Evolutionary conservation across 2,329 filamentous ascomycete genomes (phyloP), one percentile per base, ranked within the genome.

Genomic region (Sporothrix variecibatus): DNA sequence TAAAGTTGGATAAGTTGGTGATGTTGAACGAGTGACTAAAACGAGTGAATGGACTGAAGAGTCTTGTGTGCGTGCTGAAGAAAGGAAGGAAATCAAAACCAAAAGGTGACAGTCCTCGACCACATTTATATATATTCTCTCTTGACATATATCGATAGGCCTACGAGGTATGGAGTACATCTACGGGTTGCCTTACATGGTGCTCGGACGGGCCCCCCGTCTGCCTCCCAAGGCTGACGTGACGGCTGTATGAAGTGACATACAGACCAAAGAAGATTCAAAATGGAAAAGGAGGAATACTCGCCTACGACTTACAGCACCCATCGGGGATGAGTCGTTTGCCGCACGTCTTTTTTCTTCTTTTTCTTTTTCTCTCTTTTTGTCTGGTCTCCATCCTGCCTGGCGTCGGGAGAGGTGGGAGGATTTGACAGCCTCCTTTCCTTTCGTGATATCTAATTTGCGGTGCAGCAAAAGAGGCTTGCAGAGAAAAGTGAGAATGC

Each of bases 41-140:
- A 64, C 60, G 60, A 64, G 60, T 64, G 60, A 64, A 64, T 64
- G 60, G 62, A 67, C 62, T 67, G 38, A 67, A 67, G 20, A 58
- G 60, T 64, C 60, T 64, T 64, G 60, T 64, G 60, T 58, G 53
- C 26, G 53, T 58, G 53, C 11, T 17, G 26, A 28, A 31, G 23
- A 56, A 17, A 46, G 12, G 23, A 28, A 34, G 26, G 31, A 34
- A 31, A 51, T 1, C 43, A 68, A 12, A 31, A 31, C 4, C 8
- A 58, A 58, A 58, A 31, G 20, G 26, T 6, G 6, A 23, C 20
- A 51, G 20, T 51, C 3, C 49, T 31, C 23, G 53, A 58, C 23
- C 53, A 58, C 9, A 26, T 58, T 58, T 58, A 58, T 56, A 56
- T 56, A 56, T 56, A 12, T 56, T 56, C 23, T 28, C 11, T 28